These are phyloP conservation scores for Aspergillus sp. DNA, from an alignment of 2,329 filamentous ascomycete genomes.

Conservation along the genomic window DNA sequence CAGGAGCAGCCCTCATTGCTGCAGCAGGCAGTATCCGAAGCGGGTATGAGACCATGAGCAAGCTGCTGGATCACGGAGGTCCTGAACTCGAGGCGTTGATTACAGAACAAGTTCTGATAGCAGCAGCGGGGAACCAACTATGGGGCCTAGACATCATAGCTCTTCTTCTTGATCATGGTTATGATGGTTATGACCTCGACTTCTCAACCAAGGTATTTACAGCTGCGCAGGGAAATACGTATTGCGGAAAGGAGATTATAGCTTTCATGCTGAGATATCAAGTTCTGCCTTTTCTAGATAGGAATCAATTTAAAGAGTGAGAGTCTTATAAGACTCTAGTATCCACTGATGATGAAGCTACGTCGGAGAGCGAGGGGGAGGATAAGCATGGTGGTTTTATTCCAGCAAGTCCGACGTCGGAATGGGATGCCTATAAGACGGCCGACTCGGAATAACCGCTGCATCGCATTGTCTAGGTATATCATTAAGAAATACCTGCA, in stretches of 20 bases:
- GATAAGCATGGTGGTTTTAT: no score
- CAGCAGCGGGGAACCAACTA: background rate
- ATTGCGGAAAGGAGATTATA: background rate
- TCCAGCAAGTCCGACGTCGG: no score
- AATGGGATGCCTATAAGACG: no score
- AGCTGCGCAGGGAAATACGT: background rate
- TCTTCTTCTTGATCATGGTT: background rate
- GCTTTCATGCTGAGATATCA: background rate
- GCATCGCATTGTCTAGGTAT: no score
- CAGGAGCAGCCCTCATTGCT: background rate
- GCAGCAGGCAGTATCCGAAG: background rate
- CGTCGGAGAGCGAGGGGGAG: no score
- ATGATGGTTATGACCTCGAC: background rate
- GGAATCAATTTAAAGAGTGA: no score
- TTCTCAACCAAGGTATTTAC: background rate
- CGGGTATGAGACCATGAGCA: background rate
- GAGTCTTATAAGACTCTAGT: no score
- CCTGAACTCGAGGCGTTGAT: background rate
- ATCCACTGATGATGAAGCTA: no score
- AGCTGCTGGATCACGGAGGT: background rate
- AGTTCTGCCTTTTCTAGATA: no score
- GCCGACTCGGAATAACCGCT: no score
- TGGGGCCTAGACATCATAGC: constrained; percentile 1
- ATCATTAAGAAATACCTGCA: no score
- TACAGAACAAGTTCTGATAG: background rate